Base-by-base conservation (phyloP, 2,329 filamentous ascomycete genomes). In the Fusarium chuoi region DNA sequence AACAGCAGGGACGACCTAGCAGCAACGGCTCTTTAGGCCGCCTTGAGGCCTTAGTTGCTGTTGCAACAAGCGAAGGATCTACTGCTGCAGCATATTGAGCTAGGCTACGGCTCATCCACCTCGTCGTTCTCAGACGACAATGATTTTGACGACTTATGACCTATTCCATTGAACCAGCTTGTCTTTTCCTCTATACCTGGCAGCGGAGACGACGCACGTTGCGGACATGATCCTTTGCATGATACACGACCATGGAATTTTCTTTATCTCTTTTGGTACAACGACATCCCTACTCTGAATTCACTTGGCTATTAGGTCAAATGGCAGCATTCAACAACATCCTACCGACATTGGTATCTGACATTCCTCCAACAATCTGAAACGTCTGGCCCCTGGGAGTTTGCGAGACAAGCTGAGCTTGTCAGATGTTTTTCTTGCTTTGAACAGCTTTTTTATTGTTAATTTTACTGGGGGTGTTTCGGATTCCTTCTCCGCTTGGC, bases 41-140 rank as follows among this genome's bases (percentile, higher is more conserved):
- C 2, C 74, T 86, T 9, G 84, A 86, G 61, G 83, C 84, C 2
- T 76, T 86, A 26, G 84, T 86, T 18, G 84, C 84, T 14, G 84
- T 85, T 42, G 84, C 84, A 13, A 85, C 84, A 1, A 83, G 84
- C 46, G 84, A 86, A 62, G 83, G 84, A 26, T 82, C 82, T 26
- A 84, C 83, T 4, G 83, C 84, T 3, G 80, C 83, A 3, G 84
- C 84, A 1, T 85, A 84, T 55, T 85, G 38, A 65, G 42, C 9
- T 57, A 15, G 28, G 30, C 18, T 11, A 10, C 41, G 8, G n/a
- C 35, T 36, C 26, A 45, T 46, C 17, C 30, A 56, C n/a, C 15
- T 22, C 14, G 45, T 56, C 59, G 56, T 59, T 66, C 26, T 38
- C 26, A 62, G 51, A 69, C 68, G 73, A 64, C 68, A 76, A 78